Evolutionary conservation across 768 basidiomycete species (phyloP).

Genomic region (Kwoniella bestiolae): DNA sequence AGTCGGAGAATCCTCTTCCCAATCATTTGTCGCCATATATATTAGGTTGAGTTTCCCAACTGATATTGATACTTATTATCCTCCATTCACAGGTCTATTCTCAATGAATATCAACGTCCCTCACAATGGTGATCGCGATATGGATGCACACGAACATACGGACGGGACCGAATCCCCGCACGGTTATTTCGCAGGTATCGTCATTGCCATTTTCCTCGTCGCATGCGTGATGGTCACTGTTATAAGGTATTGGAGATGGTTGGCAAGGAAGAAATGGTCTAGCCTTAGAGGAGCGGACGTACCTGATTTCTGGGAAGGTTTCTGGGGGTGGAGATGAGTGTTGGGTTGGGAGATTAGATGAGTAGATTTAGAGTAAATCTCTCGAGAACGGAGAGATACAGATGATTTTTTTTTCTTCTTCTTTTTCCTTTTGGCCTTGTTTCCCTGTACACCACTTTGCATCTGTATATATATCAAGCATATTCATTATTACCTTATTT

Average conservation of each 20-base stretch:
- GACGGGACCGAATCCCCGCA: constrained; percentile 58
- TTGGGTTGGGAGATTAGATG: not conserved
- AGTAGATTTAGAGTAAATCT: not conserved
- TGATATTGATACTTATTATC: not conserved
- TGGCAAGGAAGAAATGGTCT: constrained; percentile 61
- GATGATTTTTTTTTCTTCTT: too few species aligned
- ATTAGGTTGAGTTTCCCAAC: not conserved
- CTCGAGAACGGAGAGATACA: too few species aligned
- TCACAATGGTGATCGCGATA: constrained; percentile 59
- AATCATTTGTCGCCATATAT: too few species aligned
- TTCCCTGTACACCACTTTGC: too few species aligned
- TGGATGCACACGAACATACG: constrained; percentile 29
- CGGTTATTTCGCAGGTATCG: constrained; percentile 66
- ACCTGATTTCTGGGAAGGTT: constrained; percentile 41
- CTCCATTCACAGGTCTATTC: constrained; percentile 63
- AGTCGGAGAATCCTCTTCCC: constrained; percentile 24
- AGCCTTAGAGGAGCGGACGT: constrained; percentile 32
- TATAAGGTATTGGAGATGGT: constrained; percentile 70
- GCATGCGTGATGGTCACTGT: constrained; percentile 61
- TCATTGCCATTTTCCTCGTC: constrained; percentile 62
- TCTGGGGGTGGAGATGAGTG: constrained; percentile 48
- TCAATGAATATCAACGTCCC: constrained; percentile 73
- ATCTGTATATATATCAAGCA: too few species aligned
- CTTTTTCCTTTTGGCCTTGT: too few species aligned
- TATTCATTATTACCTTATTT: too few species aligned